A percentile compares a stretch with the other conserved stretches of the same genome.
phyloP scores from a whole-genome alignment of 1,139 yeast genomes.

The Lodderomyces oxycetoniae region DNA sequence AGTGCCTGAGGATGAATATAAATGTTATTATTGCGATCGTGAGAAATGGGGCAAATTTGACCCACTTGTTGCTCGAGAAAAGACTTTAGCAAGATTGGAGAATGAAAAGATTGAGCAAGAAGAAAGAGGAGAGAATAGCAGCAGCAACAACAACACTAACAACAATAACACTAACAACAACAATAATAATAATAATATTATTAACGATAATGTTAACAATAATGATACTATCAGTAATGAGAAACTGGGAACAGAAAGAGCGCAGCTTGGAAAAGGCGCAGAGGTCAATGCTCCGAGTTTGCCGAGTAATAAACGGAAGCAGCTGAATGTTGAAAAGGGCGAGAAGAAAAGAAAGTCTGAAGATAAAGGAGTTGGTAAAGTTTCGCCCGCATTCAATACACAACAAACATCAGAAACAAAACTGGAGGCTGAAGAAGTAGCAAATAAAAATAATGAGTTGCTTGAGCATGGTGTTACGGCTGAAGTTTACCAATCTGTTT shows the following conservation, averaged over 20 bases:
- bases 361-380: conserved; percentile 10
- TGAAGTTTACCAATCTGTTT: conserved; percentile 49
- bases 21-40: conserved; percentile 75
- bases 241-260: neutral
- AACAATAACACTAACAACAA: neutral
- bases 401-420: conserved; percentile 5
- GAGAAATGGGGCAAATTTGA: conserved; percentile 46
- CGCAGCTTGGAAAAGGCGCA: neutral
- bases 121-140: conserved; percentile 4
- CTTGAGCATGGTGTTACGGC: conserved; percentile 40
- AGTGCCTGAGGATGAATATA: conserved; percentile 75
- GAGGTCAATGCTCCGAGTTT: conserved; percentile 2
- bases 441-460: conserved; percentile 37
- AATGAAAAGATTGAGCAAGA: conserved; percentile 14
- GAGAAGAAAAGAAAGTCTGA: conserved; percentile 22
- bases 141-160: neutral
- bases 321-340: conserved; percentile 23
- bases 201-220: neutral
- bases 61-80: conserved; percentile 35
- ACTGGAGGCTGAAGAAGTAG: conserved; percentile 19
- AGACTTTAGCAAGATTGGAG: conserved; percentile 32
- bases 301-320: conserved; percentile 21
- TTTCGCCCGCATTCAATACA: neutral
- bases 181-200: neutral
- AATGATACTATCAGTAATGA: neutral